phyloP scores from a whole-genome alignment of 352 stramenopile species.

The Stramenopiles sp. region DNA sequence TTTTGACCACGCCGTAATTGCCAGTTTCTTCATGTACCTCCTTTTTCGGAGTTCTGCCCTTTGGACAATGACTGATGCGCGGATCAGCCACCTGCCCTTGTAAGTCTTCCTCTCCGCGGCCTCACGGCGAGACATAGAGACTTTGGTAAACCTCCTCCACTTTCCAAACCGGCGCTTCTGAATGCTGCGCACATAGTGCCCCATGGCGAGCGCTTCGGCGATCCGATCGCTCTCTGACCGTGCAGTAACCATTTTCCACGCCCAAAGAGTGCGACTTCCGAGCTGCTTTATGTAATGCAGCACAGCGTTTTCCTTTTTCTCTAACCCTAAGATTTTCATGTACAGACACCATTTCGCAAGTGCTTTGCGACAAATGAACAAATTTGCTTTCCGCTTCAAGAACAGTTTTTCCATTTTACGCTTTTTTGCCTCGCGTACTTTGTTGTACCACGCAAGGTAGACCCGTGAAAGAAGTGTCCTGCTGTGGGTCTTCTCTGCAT shows the following conservation, averaged over 20 bases:
- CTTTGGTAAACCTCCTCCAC: background rate
- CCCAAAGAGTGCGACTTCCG: background rate
- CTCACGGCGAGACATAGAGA: too few species aligned
- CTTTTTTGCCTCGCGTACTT: background rate
- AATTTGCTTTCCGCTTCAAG: background rate
- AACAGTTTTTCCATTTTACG: background rate
- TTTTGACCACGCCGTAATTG: background rate
- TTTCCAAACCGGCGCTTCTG: background rate
- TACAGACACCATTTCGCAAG: background rate
- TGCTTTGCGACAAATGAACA: background rate
- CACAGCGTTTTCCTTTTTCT: background rate
- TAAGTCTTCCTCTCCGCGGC: background rate
- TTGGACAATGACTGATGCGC: too few species aligned
- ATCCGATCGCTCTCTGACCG: background rate
- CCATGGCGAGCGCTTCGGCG: background rate
- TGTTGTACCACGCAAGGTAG: background rate
- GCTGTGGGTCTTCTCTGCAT: too few species aligned
- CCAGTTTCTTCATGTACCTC: background rate
- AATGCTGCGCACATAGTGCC: background rate
- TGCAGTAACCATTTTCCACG: background rate
- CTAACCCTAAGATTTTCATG: background rate
- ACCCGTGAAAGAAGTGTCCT: background rate
- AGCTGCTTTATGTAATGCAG: background rate
- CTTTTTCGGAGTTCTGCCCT: background rate
- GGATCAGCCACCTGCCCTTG: background rate